phyloP scores from a whole-genome alignment of 192 early-diverging fungal genomes.

The Coemansia sp. region DNA sequence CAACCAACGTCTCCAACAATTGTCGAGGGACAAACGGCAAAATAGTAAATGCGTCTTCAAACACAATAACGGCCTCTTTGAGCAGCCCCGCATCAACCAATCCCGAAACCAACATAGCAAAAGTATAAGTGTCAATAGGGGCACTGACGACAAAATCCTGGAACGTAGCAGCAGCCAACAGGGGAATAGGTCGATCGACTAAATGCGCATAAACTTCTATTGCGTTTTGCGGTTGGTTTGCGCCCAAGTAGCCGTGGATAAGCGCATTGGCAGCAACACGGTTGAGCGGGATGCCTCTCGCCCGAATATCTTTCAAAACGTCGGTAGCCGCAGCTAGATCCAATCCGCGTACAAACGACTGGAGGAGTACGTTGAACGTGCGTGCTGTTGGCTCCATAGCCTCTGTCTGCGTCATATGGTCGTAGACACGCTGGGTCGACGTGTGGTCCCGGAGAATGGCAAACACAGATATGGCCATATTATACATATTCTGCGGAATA shows the following conservation, averaged over 20 bases:
- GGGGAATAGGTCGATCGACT: conserved; percentile 37
- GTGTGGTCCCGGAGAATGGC: conserved; percentile 28
- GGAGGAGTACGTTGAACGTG: conserved; percentile 37
- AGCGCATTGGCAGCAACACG: conserved; percentile 27
- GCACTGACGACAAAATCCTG: conserved; percentile 19
- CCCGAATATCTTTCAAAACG: conserved; percentile 18
- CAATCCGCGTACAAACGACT: conserved; percentile 28
- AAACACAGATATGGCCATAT: conserved; percentile 37
- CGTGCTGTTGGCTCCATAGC: conserved; percentile 33
- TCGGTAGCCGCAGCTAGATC: conserved; percentile 15
- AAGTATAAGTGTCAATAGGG: conserved; percentile 26
- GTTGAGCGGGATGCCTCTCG: conserved; percentile 16
- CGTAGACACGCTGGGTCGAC: conserved; percentile 30
- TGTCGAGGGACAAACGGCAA: conserved; percentile 34
- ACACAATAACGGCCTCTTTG: conserved; percentile 40
- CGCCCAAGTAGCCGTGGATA: conserved; percentile 26
- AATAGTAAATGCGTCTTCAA: conserved; percentile 50
- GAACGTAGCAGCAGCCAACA: conserved; percentile 15
- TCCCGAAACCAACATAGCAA: conserved; percentile 29
- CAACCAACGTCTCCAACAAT: conserved; percentile 34
- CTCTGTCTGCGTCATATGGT: conserved; percentile 24
- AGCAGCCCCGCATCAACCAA: conserved; percentile 19
- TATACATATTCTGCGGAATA: conserved; percentile 38
- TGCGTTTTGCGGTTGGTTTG: conserved; percentile 14
- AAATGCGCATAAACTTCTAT: conserved; percentile 34